Evolutionary conservation across 805 yeast species (phyloP).

Genomic region (Candida railenensis): DNA sequence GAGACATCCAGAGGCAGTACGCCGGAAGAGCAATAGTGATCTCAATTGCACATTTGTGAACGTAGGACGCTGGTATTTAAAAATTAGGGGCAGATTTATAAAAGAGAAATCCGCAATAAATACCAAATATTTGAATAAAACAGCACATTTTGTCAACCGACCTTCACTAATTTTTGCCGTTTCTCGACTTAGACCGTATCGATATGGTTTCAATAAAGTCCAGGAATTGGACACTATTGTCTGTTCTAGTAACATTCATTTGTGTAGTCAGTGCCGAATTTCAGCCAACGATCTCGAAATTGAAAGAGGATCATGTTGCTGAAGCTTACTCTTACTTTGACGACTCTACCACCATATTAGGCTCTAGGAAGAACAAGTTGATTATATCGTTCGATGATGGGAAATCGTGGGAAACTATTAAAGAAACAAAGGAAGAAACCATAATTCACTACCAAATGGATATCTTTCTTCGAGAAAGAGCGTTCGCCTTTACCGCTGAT

Average conservation of each 20-base stretch:
- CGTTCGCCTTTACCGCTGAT: constrained; percentile 36
- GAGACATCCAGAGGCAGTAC: no score
- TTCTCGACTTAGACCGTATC: no score
- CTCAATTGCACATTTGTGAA: no score
- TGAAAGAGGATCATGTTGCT: constrained; percentile 9
- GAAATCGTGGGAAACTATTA: constrained; percentile 38
- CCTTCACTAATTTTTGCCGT: no score
- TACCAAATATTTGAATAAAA: no score
- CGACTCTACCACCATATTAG: constrained; percentile 49
- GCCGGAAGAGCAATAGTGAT: no score
- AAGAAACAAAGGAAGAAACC: constrained; percentile 15
- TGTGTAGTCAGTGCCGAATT: constrained; percentile 13
- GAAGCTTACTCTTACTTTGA: constrained; percentile 44
- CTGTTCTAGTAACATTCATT: background rate
- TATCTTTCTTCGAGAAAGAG: constrained; percentile 34
- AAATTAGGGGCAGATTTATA: no score
- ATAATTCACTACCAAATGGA: constrained; percentile 28
- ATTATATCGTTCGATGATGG: constrained; percentile 52
- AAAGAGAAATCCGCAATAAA: no score
- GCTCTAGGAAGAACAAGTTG: constrained; percentile 22
- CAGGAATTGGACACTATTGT: background rate
- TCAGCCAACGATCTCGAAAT: constrained; percentile 21
- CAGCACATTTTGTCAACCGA: no score
- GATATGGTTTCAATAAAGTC: no score
- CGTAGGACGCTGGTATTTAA: no score